Evolutionary conservation across 164 flowering plant species (phyloP), one percentile per base, ranked within the genome.

Genomic region (Macadamia integrifolia): DNA sequence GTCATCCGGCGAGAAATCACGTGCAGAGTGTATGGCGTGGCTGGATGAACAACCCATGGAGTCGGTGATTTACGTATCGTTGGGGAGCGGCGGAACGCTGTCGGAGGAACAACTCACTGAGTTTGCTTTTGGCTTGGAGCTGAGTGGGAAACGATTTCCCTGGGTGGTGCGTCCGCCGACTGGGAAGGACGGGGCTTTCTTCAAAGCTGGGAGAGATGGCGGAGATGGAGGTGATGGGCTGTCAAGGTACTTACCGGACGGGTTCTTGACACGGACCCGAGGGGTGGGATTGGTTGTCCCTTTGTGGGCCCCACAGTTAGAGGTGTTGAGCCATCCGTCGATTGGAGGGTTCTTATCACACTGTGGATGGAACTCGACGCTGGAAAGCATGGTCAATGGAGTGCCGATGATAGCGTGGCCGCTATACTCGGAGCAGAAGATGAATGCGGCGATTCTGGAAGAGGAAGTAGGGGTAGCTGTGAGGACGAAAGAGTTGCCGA

Each of bases 351-450:
- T 76, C 48, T 9, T 76, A 14, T 42, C 72, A 1, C 80, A 77
- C 31, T 72, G 72, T 52, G 79, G 72, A 31, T 75, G 75, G 78
- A 68, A 69, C 30, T 75, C 75, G 44, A 42, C 60, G 3, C 35
- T 76, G 56, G 77, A 77, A 74, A 67, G 76, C 46, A 31, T 70
- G 9, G 71, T 58, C 49, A 31, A 67, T 23, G 77, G 74, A 0
- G 77, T 72, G 69, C 72, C 74, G n/a, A 40, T 74, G 75, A 56
- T 77, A 9, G 74, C 69, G 6, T 72, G 75, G 79, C 79, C 75
- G 10, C 72, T 69, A 7, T 69, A 32, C 58, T 67, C 71, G 7
- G 79, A 76, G 64, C 79, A 76, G 43, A 61, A 12, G 28, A 15
- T 66, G 73, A 76, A 76, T 42, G 75, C 68, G 3, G 35, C 49